phyloP scores from a whole-genome alignment of 2,329 filamentous ascomycete genomes.

The Pestalotiopsis sp. region DNA sequence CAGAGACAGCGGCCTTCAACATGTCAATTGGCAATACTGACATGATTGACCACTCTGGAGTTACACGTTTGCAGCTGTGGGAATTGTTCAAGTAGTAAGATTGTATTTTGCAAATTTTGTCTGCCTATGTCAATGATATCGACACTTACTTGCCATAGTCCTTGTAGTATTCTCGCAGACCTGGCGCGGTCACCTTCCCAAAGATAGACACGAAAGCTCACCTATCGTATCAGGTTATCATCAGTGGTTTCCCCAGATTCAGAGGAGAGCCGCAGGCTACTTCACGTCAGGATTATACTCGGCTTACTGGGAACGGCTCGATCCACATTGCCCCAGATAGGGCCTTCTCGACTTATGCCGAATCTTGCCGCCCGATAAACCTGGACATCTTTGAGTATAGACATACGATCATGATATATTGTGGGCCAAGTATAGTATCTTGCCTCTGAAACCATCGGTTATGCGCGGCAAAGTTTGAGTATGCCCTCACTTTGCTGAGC shows the following conservation, averaged over 20 bases:
- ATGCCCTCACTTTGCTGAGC: background rate
- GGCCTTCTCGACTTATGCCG: background rate
- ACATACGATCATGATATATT: background rate
- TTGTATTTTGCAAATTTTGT: background rate
- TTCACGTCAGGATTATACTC: background rate
- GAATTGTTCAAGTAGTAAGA: background rate
- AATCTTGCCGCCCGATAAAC: background rate
- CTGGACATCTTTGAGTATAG: background rate
- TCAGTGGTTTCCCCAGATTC: background rate
- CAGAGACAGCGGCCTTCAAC: background rate
- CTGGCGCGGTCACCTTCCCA: background rate
- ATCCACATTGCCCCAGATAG: background rate
- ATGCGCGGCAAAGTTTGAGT: background rate
- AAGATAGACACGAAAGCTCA: background rate
- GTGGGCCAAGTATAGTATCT: background rate
- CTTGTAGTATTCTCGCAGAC: background rate
- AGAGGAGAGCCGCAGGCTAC: background rate
- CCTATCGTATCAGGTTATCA: background rate
- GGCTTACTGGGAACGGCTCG: background rate
- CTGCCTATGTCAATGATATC: background rate
- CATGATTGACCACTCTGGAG: background rate
- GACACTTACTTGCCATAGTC: background rate
- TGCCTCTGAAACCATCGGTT: background rate
- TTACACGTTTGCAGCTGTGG: background rate
- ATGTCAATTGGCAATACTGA: background rate